Evolutionary conservation across 139 green algal genomes (phyloP).

Genomic region (Coelastrella sp.): DNA sequence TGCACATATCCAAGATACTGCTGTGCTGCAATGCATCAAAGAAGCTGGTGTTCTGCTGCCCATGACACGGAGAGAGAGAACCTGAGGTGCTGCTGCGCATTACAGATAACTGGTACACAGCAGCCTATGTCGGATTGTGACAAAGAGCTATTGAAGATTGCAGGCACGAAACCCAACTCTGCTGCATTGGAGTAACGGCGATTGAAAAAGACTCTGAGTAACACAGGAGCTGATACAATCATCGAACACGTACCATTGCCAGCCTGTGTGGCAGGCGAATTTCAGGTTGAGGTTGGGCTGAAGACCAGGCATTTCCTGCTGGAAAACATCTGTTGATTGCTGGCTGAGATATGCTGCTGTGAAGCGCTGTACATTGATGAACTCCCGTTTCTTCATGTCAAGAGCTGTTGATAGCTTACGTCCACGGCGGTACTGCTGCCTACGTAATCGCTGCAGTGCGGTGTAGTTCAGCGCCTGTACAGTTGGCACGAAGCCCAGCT

Average conservation of each 20-base stretch:
- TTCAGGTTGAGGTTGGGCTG: background rate
- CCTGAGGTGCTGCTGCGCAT: no score
- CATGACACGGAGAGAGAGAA: no score
- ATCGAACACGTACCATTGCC: background rate
- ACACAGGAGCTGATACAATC: no score
- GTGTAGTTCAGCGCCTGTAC: background rate
- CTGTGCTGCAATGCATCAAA: no score
- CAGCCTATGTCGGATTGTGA: no score
- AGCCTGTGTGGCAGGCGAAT: background rate
- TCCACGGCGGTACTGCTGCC: background rate
- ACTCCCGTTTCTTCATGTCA: background rate
- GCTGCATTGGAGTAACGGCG: no score
- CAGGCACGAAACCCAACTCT: no score
- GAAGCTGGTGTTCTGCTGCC: no score
- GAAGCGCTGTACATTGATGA: background rate
- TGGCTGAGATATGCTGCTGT: background rate
- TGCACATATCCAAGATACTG: no score
- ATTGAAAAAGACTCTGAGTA: no score
- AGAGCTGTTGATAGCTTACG: background rate
- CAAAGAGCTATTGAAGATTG: no score
- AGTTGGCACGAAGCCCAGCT: background rate
- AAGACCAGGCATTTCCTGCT: background rate
- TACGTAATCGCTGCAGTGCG: background rate
- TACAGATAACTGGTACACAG: no score
- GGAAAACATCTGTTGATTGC: background rate